A percentile compares a stretch with the other conserved stretches of the same genome.
These are phyloP conservation scores for Hirschioporus abietinus DNA, from an alignment of 768 basidiomycete species.

Conservation along the genomic window DNA sequence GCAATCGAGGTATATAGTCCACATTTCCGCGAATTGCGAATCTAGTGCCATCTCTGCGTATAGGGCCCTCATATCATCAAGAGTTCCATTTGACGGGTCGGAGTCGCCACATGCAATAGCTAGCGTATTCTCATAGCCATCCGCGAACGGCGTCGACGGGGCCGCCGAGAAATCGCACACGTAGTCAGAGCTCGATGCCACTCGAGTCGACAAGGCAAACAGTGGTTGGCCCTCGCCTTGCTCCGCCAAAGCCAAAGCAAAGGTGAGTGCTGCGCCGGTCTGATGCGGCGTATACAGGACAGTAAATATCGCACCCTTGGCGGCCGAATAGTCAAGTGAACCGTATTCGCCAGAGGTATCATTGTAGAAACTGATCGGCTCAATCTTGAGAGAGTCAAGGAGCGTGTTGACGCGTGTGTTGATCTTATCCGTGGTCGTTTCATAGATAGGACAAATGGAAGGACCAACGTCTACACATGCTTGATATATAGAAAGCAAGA, in stretches of 20 bases:
- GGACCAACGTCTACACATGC: conserved; percentile 22
- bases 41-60: not conserved
- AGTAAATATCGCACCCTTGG: conserved; percentile 10
- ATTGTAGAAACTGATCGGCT: conserved; percentile 10
- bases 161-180: not conserved
- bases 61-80: not conserved
- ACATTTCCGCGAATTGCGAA: not conserved
- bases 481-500: conserved; percentile 13
- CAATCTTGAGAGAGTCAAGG: conserved; percentile 6
- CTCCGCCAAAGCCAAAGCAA: not conserved
- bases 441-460: conserved; percentile 20
- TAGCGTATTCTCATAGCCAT: not conserved
- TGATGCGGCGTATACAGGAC: conserved; percentile 11
- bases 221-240: not conserved
- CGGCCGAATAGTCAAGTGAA: conserved; percentile 11
- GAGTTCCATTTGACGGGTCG: not conserved
- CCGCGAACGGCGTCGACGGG: not conserved
- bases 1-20: not conserved
- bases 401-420: conserved; percentile 15
- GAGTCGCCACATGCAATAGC: conserved; percentile 2
- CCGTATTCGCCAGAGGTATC: conserved; percentile 6
- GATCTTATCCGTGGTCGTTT: conserved; percentile 17
- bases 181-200: not conserved
- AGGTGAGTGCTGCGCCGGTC: not conserved
- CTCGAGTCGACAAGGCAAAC: not conserved